These are phyloP conservation scores for Amylostereum areolatum DNA, from an alignment of 1,284 basidiomycete species.

Conservation along the genomic window DNA sequence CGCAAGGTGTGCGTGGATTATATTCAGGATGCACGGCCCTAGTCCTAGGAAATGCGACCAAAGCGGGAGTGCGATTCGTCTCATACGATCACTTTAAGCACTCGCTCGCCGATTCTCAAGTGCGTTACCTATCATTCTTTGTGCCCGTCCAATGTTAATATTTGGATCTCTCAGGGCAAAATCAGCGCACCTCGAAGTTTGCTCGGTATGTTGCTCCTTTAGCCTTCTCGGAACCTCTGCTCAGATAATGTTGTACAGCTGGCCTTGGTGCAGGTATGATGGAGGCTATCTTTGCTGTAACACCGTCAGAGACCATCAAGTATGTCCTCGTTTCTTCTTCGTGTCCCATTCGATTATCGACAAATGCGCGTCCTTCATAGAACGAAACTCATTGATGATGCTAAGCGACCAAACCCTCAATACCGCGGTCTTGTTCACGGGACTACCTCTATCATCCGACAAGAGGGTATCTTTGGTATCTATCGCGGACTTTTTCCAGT, in stretches of 20 bases:
- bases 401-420: constrained; percentile 77
- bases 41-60: constrained; percentile 84
- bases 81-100: constrained; percentile 94
- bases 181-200: constrained; percentile 82
- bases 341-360: not conserved
- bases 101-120: constrained; percentile 77
- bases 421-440: constrained; percentile 91
- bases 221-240: not conserved
- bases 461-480: constrained; percentile 80
- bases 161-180: constrained; percentile 61
- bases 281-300: constrained; percentile 93
- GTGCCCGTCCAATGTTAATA: constrained; percentile 3
- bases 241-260: constrained; percentile 39
- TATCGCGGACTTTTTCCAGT: constrained; percentile 95
- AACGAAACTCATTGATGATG: constrained; percentile 97
- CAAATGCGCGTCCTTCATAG: constrained; percentile 31
- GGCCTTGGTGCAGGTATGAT: constrained; percentile 93
- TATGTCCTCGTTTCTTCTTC: constrained; percentile 30
- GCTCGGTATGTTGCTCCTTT: constrained; percentile 41
- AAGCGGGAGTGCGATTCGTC: constrained; percentile 93
- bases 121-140: constrained; percentile 26
- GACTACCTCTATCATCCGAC: constrained; percentile 72
- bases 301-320: constrained; percentile 99
- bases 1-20: constrained; percentile 70
- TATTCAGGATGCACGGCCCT: constrained; percentile 87